Conservation (phyloP, 1,139 yeast genomes). For the Nematodospora anomalae region DNA sequence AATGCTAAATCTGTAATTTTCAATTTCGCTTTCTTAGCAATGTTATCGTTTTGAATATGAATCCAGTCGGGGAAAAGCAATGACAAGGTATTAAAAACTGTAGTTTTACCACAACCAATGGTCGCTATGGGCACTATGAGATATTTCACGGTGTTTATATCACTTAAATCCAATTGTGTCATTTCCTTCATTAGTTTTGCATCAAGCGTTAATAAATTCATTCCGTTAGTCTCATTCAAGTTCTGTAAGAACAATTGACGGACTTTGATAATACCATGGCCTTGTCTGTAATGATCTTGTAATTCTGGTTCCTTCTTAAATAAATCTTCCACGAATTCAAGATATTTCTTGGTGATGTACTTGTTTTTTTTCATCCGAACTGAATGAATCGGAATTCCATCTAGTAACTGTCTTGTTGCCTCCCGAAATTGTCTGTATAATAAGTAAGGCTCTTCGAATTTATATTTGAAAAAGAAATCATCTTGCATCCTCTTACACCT, state of each 20-base stretch:
- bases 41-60: slow-evolving; percentile 84
- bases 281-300: slow-evolving; percentile 47
- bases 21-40: slow-evolving; percentile 50
- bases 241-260: slow-evolving; percentile 63
- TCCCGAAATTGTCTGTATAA: slow-evolving; percentile 92
- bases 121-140: slow-evolving; percentile 83
- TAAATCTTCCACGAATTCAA: slow-evolving; percentile 61
- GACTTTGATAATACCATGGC: slow-evolving; percentile 73
- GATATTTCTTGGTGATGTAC: slow-evolving; percentile 62
- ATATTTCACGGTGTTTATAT: slow-evolving; percentile 37
- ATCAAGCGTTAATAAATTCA: slow-evolving; percentile 29
- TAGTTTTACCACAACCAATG: slow-evolving; percentile 94
- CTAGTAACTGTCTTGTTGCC: slow-evolving; percentile 65
- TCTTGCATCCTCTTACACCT: slow-evolving; percentile 46
- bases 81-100: slow-evolving; percentile 63
- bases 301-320: slow-evolving; percentile 48
- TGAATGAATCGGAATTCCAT: slow-evolving; percentile 36
- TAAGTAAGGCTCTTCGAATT: slow-evolving; percentile 92
- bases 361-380: slow-evolving; percentile 50
- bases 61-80: slow-evolving; percentile 64
- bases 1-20: slow-evolving; percentile 54
- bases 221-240: slow-evolving; percentile 32
- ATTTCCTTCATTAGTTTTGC: slow-evolving; percentile 19
- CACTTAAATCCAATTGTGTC: slow-evolving; percentile 11
- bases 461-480: slow-evolving; percentile 80